phyloP scores from a whole-genome alignment of 371 early-diverging fungal genomes.

The Choanephora cucurbitarum region DNA sequence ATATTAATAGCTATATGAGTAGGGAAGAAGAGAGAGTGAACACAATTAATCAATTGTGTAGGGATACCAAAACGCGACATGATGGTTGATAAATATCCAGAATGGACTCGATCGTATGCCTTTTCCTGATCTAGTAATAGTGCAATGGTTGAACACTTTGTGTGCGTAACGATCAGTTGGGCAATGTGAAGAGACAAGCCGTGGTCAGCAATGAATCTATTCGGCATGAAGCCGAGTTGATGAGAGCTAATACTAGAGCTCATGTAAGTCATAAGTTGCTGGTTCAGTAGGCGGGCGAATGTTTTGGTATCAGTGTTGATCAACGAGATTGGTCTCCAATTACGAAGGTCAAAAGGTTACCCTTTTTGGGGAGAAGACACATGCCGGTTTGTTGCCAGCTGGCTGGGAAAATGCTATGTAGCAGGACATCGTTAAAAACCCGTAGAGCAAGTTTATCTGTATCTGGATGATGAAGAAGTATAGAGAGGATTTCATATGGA shows the following conservation, averaged over 20 bases:
- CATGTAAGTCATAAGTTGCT: neutral
- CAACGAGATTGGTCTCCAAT: slow-evolving; percentile 24
- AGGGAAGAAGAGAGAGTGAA: no score
- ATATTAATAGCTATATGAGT: no score
- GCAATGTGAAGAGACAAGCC: neutral
- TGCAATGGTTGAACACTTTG: neutral
- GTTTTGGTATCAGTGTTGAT: slow-evolving; percentile 11
- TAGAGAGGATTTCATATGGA: slow-evolving; percentile 2
- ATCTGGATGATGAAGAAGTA: neutral
- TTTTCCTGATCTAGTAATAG: slow-evolving; percentile 5
- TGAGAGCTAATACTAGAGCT: neutral
- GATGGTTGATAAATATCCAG: slow-evolving; percentile 3
- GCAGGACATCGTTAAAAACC: neutral
- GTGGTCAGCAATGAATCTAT: slow-evolving; percentile 13
- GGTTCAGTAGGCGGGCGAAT: neutral
- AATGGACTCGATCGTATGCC: slow-evolving; percentile 20
- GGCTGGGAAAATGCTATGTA: neutral
- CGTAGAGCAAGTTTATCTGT: neutral
- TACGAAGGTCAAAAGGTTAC: slow-evolving; percentile 5
- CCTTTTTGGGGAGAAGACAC: slow-evolving; percentile 10
- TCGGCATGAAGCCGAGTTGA: slow-evolving; percentile 12
- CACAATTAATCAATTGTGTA: neutral
- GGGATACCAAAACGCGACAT: slow-evolving; percentile 16
- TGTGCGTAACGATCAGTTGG: neutral
- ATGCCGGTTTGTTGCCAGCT: slow-evolving; percentile 4